phyloP scores from a whole-genome alignment of 2,329 filamentous ascomycete genomes.

The Macroventuria anomochaeta region DNA sequence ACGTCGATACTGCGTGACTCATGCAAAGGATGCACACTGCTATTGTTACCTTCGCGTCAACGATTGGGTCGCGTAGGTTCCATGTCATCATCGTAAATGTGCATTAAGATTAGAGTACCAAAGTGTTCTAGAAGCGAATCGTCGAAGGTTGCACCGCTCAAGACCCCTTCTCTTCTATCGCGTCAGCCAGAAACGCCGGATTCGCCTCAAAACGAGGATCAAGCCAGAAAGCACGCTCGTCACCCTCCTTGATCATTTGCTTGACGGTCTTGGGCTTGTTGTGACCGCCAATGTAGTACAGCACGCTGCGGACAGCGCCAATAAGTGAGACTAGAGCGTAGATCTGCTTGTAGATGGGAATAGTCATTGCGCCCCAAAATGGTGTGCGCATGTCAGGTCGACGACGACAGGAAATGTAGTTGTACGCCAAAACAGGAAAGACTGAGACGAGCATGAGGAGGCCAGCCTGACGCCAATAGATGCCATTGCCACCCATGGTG shows the following conservation, averaged over 20 bases:
- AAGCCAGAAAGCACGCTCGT: constrained; percentile 24
- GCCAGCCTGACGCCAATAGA: constrained; percentile 19
- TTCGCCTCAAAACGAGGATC: constrained; percentile 23
- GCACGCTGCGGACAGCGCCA: constrained; percentile 20
- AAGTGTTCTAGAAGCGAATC: not conserved
- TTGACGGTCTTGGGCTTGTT: constrained; percentile 20
- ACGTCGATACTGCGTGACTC: no score
- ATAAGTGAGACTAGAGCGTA: constrained; percentile 23
- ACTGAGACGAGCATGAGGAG: constrained; percentile 23
- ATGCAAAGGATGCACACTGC: not conserved
- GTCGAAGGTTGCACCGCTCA: not conserved
- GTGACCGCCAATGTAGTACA: constrained; percentile 24
- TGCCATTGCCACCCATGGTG: constrained; percentile 18
- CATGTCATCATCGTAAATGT: not conserved
- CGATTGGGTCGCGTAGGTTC: not conserved
- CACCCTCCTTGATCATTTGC: constrained; percentile 23
- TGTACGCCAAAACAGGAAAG: constrained; percentile 20
- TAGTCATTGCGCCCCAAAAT: constrained; percentile 23
- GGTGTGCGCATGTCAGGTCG: constrained; percentile 21
- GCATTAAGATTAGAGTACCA: not conserved
- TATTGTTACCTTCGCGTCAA: not conserved
- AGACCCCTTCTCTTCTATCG: not conserved
- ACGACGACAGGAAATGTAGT: constrained; percentile 20
- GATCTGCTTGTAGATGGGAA: constrained; percentile 24
- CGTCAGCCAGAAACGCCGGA: constrained; percentile 16